Evolutionary conservation across 108 stramenopile species (phyloP).

Genomic region (Discostella pseudostelligera): DNA sequence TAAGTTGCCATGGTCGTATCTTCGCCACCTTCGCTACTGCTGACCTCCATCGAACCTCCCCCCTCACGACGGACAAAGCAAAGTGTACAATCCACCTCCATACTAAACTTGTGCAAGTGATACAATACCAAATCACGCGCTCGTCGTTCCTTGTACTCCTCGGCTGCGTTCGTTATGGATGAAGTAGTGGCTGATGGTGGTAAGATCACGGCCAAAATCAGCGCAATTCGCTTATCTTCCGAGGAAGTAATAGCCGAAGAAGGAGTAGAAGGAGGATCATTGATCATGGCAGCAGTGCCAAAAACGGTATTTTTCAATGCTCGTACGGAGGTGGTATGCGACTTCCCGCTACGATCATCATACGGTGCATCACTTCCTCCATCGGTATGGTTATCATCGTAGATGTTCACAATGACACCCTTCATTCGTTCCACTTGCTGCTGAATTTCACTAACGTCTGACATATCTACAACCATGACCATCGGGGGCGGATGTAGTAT

Average conservation of each 20-base stretch:
- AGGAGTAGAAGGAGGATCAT: background rate
- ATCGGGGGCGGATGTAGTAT: constrained; percentile 13
- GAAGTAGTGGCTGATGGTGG: constrained; percentile 3
- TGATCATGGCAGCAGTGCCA: constrained; percentile 21
- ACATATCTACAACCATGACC: constrained; percentile 20
- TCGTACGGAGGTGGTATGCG: constrained; percentile 20
- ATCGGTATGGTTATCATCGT: background rate
- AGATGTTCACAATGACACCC: constrained; percentile 15
- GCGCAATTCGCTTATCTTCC: background rate
- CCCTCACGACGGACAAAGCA: constrained; percentile 49
- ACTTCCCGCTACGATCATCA: background rate
- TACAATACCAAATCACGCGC: constrained; percentile 62
- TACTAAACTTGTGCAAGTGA: constrained; percentile 77
- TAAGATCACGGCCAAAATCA: constrained; percentile 31
- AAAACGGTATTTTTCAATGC: constrained; percentile 20
- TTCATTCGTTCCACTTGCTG: constrained; percentile 32
- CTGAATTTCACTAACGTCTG: constrained; percentile 17
- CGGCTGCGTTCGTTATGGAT: constrained; percentile 7
- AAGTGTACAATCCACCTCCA: constrained; percentile 57
- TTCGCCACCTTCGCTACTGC: background rate
- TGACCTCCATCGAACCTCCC: background rate
- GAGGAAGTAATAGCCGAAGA: background rate
- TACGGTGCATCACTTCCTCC: background rate
- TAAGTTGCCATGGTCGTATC: background rate
- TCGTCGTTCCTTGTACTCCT: constrained; percentile 58